phyloP scores from a whole-genome alignment of 805 yeast species.

The Schwanniomyces yamadae region DNA sequence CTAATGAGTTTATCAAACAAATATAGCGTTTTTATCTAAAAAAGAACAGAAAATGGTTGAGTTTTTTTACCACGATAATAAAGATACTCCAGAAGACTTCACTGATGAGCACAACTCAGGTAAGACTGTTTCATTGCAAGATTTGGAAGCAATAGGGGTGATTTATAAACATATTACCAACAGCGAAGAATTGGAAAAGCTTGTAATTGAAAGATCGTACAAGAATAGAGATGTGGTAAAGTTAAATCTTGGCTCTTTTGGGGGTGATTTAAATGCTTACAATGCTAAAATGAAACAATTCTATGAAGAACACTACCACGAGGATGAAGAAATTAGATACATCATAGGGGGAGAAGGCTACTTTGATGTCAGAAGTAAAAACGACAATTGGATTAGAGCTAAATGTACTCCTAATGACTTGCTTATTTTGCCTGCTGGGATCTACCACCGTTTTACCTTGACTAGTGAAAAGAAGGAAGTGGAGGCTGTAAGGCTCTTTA shows the following conservation, averaged over 20 bases:
- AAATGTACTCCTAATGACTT: constrained; percentile 64
- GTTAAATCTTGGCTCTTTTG: constrained; percentile 59
- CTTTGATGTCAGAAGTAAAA: constrained; percentile 75
- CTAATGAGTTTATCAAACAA: no score
- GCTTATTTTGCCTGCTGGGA: constrained; percentile 83
- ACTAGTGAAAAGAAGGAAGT: constrained; percentile 56
- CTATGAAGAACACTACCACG: constrained; percentile 87
- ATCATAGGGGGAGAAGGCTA: constrained; percentile 87
- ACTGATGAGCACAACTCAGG: constrained; percentile 77
- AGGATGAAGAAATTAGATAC: constrained; percentile 95
- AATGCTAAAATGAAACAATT: constrained; percentile 65
- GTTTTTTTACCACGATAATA: constrained; percentile 66
- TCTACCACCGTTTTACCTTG: constrained; percentile 89
- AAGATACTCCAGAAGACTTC: constrained; percentile 52
- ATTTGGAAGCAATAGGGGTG: constrained; percentile 65
- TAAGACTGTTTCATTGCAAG: constrained; percentile 44
- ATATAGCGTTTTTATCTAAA: no score
- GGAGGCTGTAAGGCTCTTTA: constrained; percentile 77
- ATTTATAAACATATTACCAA: constrained; percentile 53
- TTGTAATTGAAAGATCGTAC: constrained; percentile 73
- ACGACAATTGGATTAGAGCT: constrained; percentile 74
- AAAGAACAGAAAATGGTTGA: constrained; percentile 33
- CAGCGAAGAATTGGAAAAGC: constrained; percentile 54
- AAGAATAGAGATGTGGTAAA: constrained; percentile 74
- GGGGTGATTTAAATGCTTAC: constrained; percentile 54